Evolutionary conservation across 768 basidiomycete genomes (phyloP).

Genomic region (Boletus eberwhitei): DNA sequence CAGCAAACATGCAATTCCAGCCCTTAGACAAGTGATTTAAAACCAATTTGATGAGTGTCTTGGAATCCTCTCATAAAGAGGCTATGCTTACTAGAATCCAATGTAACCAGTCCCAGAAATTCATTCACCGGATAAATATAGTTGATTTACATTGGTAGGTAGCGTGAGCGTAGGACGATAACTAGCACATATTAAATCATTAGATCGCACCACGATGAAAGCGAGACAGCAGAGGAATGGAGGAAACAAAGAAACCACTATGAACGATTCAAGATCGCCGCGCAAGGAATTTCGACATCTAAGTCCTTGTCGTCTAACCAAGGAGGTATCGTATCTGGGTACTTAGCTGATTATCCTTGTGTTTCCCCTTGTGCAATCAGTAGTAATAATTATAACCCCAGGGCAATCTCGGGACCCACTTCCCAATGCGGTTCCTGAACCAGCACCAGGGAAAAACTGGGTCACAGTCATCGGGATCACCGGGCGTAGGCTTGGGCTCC

Average conservation of each 20-base stretch:
- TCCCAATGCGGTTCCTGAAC: slow-evolving; percentile 3
- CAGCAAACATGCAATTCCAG: no score
- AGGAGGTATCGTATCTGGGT: slow-evolving; percentile 17
- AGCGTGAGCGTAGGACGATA: neutral
- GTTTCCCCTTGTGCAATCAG: slow-evolving; percentile 11
- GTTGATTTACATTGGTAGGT: neutral
- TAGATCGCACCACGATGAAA: slow-evolving; percentile 1
- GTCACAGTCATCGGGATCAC: slow-evolving; percentile 29
- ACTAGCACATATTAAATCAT: slow-evolving; percentile 12
- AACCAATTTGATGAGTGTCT: no score
- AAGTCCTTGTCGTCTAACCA: slow-evolving; percentile 9
- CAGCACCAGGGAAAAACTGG: slow-evolving; percentile 15
- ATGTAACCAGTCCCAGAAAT: slow-evolving; percentile 17
- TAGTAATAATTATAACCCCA: slow-evolving; percentile 14
- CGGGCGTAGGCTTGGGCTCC: slow-evolving; percentile 30
- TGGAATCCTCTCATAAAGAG: no score
- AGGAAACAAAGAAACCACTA: neutral
- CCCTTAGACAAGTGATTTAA: no score
- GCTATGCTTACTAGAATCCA: no score
- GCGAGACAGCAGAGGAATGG: slow-evolving; percentile 6
- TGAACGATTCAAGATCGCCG: neutral
- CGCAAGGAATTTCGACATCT: slow-evolving; percentile 4
- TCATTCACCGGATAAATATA: slow-evolving; percentile 16
- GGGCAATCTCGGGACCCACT: slow-evolving; percentile 18
- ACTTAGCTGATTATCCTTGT: slow-evolving; percentile 5